Conservation (phyloP, 805 yeast species). For the Starmera quercuum region DNA sequence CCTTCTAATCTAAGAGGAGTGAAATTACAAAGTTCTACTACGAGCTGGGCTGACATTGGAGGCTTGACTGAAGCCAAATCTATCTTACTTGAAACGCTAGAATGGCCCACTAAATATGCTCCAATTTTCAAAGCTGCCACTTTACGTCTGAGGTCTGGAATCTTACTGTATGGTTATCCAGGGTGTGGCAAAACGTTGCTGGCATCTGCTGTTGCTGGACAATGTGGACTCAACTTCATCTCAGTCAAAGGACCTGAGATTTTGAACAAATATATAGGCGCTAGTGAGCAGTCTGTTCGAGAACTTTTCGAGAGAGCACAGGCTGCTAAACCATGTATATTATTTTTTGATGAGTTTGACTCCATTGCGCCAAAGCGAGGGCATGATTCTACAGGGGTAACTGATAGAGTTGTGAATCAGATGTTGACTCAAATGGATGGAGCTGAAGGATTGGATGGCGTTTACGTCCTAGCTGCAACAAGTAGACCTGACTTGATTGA, state of each 20-base stretch:
- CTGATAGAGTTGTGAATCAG: conserved; percentile 95
- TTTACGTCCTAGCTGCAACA: conserved; percentile 93
- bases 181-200: conserved; percentile 95
- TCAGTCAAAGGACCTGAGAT: conserved; percentile 95
- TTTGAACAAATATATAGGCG: conserved; percentile 91
- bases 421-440: conserved; percentile 98
- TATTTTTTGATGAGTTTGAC: conserved; percentile 93
- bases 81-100: conserved; percentile 76
- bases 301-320: conserved; percentile 92
- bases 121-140: conserved; percentile 92
- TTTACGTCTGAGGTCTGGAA: conserved; percentile 79
- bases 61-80: conserved; percentile 74
- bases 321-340: conserved; percentile 87
- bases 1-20: conserved; percentile 86
- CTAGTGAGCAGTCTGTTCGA: conserved; percentile 90
- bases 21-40: conserved; percentile 66
- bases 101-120: conserved; percentile 96
- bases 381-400: conserved; percentile 95
- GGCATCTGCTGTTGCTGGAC: conserved; percentile 90
- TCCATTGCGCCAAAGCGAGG: conserved; percentile 98
- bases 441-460: conserved; percentile 96
- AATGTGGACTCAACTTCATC: conserved; percentile 89
- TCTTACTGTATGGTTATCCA: conserved; percentile 88
- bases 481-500: conserved; percentile 94
- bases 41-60: conserved; percentile 84